Evolutionary conservation across 257 asterid genomes (phyloP), one percentile per base, ranked within the genome.

Genomic region (Verbena officinalis): DNA sequence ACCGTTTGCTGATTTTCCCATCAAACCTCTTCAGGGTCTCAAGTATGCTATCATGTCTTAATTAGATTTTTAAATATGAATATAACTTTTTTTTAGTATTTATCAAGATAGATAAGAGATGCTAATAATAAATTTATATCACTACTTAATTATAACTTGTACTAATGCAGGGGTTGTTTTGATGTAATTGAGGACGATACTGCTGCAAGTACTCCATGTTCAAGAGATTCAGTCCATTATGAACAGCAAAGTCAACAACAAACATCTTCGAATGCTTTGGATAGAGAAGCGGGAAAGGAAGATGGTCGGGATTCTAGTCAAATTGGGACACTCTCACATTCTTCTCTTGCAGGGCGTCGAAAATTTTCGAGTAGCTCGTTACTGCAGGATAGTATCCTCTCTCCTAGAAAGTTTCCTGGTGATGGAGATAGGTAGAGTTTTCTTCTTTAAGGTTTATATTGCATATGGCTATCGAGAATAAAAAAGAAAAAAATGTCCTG

Each of bases 1-100:
- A 66, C 83, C 98, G 20, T 85, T 91, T 79, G 80, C 93, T 79
- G 92, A 81, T 51, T 91, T 91, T 82, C 97, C 96, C 15, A 75
- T 75, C 67, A 91, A 86, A 85, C 96, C 95, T 74, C 96, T 88
- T 40, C 85, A 79, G 78, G 96, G 93, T 68, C 96, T 91, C 79
- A 86, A 84, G 97, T 91, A 84, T 69, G 75, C 70, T 55, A 45
- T 48, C 65, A 23, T 40, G n/a, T n/a, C n/a, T n/a, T n/a, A n/a
- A n/a, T n/a, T n/a, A n/a, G n/a, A n/a, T n/a, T n/a, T n/a, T n/a
- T n/a, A n/a, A n/a, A n/a, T n/a, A n/a, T n/a, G n/a, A n/a, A n/a
- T n/a, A n/a, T n/a, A n/a, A n/a, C n/a, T n/a, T n/a, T n/a, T n/a
- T n/a, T n/a, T n/a, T n/a, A n/a, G n/a, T n/a, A n/a, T n/a, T n/a